Evolutionary conservation across 23 red algal genomes (phyloP), one percentile per base, ranked within the genome.

Genomic region (Gracilaria gracilis): DNA sequence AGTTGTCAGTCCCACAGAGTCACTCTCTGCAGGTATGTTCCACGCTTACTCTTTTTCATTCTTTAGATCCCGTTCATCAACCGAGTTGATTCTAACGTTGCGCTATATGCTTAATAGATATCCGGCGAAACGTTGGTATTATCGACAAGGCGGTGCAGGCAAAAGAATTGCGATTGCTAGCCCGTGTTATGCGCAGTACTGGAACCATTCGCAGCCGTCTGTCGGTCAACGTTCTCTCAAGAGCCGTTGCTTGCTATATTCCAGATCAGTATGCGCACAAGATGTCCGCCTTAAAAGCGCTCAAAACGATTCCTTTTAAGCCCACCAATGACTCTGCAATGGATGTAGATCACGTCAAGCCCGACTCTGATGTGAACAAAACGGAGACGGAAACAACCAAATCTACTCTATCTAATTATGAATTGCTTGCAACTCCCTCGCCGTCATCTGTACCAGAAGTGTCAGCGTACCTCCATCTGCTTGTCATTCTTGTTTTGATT

Each of bases 401-500:
- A 32, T 31, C 36, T n/a, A 8, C 48, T 27, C 36, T 73, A 13
- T 61, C 88, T 17, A 82, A 69, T 38, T 70, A 61, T 48, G 85
- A 87, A 33, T 23, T 78, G 46, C 85, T 88, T 44, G 84, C 74
- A 67, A 61, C 75, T 15, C 80, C 76, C 39, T 42, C 86, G 0
- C 51, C 87, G 40, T 70, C 86, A 27, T 34, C 65, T 27, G 69
- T 86, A 31, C 97, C 97, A 33, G 97, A 99, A 72, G 70, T 94
- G 7, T 34, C 79, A 11, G 97, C 90, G 2, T 95, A 95, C 75
- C 65, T 99, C 62, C 93, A 96, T 67, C 76, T 99, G 55, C 92
- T 99, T 28, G 80, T 62, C 9, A 73, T 96, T 75, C 76, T 93
- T 28, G 33, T 90, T 35, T 55, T 96, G 42, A 31, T 99, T 34